phyloP scores from a whole-genome alignment of 2,329 filamentous ascomycete genomes.

The Aspergillus eucalypticola region DNA sequence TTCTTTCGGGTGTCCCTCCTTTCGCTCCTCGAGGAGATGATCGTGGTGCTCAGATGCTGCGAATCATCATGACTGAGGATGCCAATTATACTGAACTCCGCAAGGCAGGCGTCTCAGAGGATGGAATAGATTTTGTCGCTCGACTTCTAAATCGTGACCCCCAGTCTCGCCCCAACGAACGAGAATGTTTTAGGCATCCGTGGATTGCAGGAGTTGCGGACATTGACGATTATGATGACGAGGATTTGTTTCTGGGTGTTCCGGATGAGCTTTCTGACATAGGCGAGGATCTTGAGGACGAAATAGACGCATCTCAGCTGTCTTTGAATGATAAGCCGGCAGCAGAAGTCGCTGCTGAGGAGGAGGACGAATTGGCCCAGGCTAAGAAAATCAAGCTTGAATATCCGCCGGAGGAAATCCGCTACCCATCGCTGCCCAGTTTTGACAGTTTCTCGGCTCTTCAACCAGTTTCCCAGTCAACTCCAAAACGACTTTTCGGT shows the following conservation, averaged over 20 bases:
- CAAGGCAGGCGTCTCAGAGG: conserved; percentile 59
- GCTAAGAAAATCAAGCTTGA: conserved; percentile 40
- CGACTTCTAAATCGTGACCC: conserved; percentile 83
- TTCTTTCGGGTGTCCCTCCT: conserved; percentile 76
- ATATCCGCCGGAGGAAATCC: conserved; percentile 33
- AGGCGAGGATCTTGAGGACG: conserved; percentile 42
- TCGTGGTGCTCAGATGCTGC: conserved; percentile 74
- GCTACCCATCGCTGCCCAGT: conserved; percentile 46
- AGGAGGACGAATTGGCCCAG: conserved; percentile 36
- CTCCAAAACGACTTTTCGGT: conserved; percentile 57
- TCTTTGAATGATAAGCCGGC: conserved; percentile 57
- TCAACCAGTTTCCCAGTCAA: conserved; percentile 26
- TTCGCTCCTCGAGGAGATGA: conserved; percentile 77
- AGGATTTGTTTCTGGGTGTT: conserved; percentile 57
- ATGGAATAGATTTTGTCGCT: conserved; percentile 71
- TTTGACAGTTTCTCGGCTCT: conserved; percentile 38
- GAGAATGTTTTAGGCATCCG: conserved; percentile 66
- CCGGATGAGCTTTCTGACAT: conserved; percentile 37
- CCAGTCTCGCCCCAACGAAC: conserved; percentile 70
- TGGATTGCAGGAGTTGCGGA: conserved; percentile 67
- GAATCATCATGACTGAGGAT: conserved; percentile 76
- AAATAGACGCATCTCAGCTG: conserved; percentile 61
- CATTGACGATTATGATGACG: conserved; percentile 64
- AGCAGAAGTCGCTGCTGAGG: conserved; percentile 36
- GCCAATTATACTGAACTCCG: conserved; percentile 68